Conservation (phyloP, 331 rosid species). For the Phaseolus coccineus region DNA sequence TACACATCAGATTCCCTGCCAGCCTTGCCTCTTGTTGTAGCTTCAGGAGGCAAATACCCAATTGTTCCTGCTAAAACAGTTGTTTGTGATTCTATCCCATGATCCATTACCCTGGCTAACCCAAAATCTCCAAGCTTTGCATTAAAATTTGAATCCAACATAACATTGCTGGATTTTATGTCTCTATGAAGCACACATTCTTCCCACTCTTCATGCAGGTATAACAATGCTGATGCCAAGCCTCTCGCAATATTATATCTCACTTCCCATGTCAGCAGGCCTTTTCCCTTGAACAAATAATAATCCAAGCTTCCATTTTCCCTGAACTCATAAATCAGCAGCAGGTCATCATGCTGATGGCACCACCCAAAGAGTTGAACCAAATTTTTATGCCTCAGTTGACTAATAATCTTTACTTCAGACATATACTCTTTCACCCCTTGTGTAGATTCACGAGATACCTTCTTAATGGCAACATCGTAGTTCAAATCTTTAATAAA, state of each 20-base stretch:
- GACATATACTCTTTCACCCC: constrained; percentile 54
- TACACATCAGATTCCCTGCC: constrained; percentile 57
- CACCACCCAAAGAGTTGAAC: constrained; percentile 54
- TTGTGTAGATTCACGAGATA: constrained; percentile 46
- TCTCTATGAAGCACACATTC: constrained; percentile 59
- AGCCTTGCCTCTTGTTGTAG: constrained; percentile 43
- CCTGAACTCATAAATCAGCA: constrained; percentile 48
- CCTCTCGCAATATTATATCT: constrained; percentile 56
- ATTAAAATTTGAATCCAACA: constrained; percentile 56
- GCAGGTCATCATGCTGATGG: constrained; percentile 35
- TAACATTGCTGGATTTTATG: constrained; percentile 59
- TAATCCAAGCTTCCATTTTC: constrained; percentile 49
- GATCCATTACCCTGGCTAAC: constrained; percentile 54
- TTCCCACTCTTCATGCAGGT: constrained; percentile 64
- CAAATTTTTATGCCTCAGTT: constrained; percentile 47
- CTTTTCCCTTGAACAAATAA: constrained; percentile 39
- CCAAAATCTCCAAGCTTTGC: constrained; percentile 68
- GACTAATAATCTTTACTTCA: constrained; percentile 53
- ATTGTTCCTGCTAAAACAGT: constrained; percentile 53
- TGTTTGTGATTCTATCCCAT: constrained; percentile 43
- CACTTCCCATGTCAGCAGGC: constrained; percentile 44
- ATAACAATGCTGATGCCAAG: constrained; percentile 58
- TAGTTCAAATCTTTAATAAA: constrained; percentile 29
- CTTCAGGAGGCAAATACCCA: constrained; percentile 60
- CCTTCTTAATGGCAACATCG: constrained; percentile 46